phyloP scores from a whole-genome alignment of 345 rosid genomes.

The Citrus glauca region DNA sequence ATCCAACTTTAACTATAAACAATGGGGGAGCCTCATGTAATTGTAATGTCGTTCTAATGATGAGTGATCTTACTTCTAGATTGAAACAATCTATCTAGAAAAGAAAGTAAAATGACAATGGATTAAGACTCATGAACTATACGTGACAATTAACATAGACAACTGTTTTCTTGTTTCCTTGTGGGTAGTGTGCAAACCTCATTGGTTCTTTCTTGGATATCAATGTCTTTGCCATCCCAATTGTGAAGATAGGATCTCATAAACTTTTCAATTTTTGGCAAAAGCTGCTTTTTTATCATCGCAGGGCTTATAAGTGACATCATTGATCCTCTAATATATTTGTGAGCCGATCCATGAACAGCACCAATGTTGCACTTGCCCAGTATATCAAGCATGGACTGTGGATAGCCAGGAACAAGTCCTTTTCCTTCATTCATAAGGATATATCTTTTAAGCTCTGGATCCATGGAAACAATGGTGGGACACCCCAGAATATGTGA shows the following conservation, averaged over 20 bases:
- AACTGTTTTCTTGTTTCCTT: background rate
- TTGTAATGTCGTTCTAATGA: background rate
- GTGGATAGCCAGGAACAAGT: constrained; percentile 88
- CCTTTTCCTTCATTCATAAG: constrained; percentile 82
- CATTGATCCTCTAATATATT: constrained; percentile 63
- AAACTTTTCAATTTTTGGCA: constrained; percentile 58
- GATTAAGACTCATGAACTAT: constrained; percentile 1
- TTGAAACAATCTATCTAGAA: constrained; percentile 6
- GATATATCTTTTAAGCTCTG: constrained; percentile 73
- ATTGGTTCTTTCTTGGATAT: constrained; percentile 74
- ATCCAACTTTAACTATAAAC: background rate
- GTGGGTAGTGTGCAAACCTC: constrained; percentile 36
- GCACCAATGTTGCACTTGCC: constrained; percentile 79
- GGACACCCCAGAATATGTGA: constrained; percentile 89
- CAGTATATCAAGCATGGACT: constrained; percentile 74
- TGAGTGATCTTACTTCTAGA: background rate
- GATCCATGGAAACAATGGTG: constrained; percentile 70
- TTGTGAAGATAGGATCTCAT: constrained; percentile 54
- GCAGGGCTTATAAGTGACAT: constrained; percentile 57
- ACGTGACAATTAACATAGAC: background rate
- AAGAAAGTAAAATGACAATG: background rate
- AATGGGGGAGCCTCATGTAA: background rate
- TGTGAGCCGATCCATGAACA: constrained; percentile 73
- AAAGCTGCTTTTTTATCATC: constrained; percentile 49
- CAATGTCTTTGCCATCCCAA: constrained; percentile 49